These are phyloP conservation scores for Candida boleticola DNA, from an alignment of 805 yeast genomes.

Conservation along the genomic window DNA sequence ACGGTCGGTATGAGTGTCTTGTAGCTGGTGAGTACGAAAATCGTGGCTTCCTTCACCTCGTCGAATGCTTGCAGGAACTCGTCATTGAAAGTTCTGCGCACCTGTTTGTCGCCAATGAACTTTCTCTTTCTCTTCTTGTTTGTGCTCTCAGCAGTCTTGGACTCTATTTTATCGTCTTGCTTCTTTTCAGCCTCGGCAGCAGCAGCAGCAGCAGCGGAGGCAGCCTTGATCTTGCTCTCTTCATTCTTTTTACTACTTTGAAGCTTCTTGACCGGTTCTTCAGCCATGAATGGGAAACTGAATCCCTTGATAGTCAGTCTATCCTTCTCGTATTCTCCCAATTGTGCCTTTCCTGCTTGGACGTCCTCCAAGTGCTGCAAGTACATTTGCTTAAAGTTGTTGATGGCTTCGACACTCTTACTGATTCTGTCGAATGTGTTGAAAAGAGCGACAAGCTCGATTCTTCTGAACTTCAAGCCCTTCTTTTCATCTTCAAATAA, in stretches of 20 bases:
- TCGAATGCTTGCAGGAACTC: constrained; percentile 51
- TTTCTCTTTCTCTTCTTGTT: not conserved
- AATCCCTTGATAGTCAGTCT: constrained; percentile 27
- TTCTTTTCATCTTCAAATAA: constrained; percentile 71
- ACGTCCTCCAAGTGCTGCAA: constrained; percentile 40
- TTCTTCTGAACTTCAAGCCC: constrained; percentile 59
- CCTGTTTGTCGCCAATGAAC: not conserved
- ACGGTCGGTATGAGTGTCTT: constrained; percentile 64
- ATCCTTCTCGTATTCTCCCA: constrained; percentile 39
- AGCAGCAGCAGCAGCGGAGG: not conserved
- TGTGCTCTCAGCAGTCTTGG: not conserved
- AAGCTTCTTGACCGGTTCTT: constrained; percentile 7
- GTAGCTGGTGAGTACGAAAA: constrained; percentile 67
- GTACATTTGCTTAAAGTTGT: constrained; percentile 63
- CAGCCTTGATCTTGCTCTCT: not conserved
- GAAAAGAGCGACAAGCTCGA: constrained; percentile 85
- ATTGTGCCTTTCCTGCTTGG: constrained; percentile 34
- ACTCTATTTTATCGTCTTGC: not conserved
- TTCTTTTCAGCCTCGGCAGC: not conserved
- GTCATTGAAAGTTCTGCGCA: constrained; percentile 20
- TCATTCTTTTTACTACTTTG: too few relatives aligned
- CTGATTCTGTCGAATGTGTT: constrained; percentile 93
- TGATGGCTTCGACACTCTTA: constrained; percentile 74
- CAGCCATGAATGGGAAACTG: constrained; percentile 35
- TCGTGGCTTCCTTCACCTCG: constrained; percentile 57